A percentile compares a stretch with the other conserved stretches of the same genome.
Conservation (phyloP, 2,329 filamentous ascomycete species). For the Penicillium sp. region DNA sequence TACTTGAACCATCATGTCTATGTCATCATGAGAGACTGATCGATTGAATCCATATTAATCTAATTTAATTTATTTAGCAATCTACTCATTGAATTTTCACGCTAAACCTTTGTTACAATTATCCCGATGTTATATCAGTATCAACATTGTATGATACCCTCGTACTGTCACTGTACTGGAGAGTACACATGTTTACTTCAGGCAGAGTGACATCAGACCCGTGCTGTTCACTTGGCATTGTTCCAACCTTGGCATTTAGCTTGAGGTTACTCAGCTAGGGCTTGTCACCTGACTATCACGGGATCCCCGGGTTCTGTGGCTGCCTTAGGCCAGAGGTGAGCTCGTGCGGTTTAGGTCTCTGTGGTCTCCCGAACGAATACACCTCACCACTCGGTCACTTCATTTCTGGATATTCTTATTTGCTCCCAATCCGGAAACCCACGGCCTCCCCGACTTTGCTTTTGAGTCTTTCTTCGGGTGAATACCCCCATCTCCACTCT, state of each 20-base stretch:
- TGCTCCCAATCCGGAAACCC: constrained; percentile 30
- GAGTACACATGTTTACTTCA: constrained; percentile 6
- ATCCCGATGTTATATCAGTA: neutral
- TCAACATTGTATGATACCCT: neutral
- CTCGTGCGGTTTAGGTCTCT: constrained; percentile 29
- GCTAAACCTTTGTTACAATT: neutral
- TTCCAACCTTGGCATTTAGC: neutral
- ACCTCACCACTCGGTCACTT: constrained; percentile 38
- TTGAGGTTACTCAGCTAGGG: neutral
- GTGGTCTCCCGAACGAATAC: constrained; percentile 27
- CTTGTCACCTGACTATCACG: constrained; percentile 15
- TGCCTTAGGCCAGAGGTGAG: constrained; percentile 27
- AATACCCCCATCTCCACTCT: constrained; percentile 33
- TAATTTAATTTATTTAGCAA: neutral
- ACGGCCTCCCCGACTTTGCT: constrained; percentile 37
- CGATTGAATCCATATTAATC: neutral
- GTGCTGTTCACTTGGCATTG: neutral
- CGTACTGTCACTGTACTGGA: constrained; percentile 10
- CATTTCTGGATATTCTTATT: constrained; percentile 33
- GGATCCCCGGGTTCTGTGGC: constrained; percentile 2
- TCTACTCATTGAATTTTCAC: neutral
- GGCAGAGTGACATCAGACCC: constrained; percentile 30
- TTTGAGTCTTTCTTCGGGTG: constrained; percentile 32
- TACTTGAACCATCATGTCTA: constrained; percentile 1
- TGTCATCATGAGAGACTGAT: neutral